These are phyloP conservation scores for Coniochaeta hoffmannii DNA, from an alignment of 2,329 filamentous ascomycete species.

Conservation along the genomic window DNA sequence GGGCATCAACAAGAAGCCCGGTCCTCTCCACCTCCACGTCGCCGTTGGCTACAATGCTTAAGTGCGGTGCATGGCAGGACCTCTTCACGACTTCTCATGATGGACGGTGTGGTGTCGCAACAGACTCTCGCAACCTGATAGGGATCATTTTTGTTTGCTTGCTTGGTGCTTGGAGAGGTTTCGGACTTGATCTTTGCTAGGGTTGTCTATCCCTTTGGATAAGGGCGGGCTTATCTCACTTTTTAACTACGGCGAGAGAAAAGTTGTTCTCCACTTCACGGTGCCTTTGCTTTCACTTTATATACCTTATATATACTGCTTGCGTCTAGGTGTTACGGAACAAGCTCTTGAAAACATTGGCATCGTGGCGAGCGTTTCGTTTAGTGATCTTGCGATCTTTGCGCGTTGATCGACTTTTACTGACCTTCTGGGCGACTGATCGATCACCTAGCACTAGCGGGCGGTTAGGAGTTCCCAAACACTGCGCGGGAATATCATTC, in stretches of 20 bases:
- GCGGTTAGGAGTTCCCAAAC: too few relatives aligned
- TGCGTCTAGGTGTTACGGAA: neutral
- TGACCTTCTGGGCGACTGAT: neutral
- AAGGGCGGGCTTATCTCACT: neutral
- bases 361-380: neutral
- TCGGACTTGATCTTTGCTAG: neutral
- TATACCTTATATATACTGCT: neutral
- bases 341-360: neutral
- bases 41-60: slow-evolving; percentile 12
- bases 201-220: neutral
- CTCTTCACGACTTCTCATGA: neutral
- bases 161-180: neutral
- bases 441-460: too few relatives aligned
- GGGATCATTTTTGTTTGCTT: neutral
- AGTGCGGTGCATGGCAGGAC: neutral
- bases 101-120: slow-evolving; percentile 1
- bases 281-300: neutral
- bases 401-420: too few relatives aligned
- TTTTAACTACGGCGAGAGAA: slow-evolving; percentile 1
- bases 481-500: too few relatives aligned
- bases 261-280: slow-evolving; percentile 1
- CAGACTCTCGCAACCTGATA: slow-evolving; percentile 2
- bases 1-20: slow-evolving; percentile 24
- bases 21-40: slow-evolving; percentile 12
- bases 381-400: neutral